Evolutionary conservation across 139 green algal genomes (phyloP).

Genomic region (Bryopsis sp.): DNA sequence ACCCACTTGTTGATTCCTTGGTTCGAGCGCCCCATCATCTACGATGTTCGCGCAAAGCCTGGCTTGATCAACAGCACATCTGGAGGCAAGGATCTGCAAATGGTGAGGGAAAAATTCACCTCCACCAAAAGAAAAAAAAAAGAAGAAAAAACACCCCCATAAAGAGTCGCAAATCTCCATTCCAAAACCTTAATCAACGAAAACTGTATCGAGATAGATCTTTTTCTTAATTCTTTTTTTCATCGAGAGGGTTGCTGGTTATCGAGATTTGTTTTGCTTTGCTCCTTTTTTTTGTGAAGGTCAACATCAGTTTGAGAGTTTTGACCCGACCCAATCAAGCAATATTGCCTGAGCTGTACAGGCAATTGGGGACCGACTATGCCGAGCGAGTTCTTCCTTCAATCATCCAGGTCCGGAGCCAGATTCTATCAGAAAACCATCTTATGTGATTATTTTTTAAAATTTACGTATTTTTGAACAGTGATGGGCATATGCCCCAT

Average conservation of each 20-base stretch:
- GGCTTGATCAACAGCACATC: slow-evolving; percentile 86
- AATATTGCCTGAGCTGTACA: slow-evolving; percentile 87
- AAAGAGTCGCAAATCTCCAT: too few species aligned
- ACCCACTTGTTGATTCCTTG: slow-evolving; percentile 98
- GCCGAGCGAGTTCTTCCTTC: slow-evolving; percentile 92
- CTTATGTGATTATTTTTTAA: too few species aligned
- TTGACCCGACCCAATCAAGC: slow-evolving; percentile 81
- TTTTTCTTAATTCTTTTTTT: too few species aligned
- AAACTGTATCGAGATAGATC: too few species aligned
- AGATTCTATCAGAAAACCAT: background rate
- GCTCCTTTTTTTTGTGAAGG: too few species aligned
- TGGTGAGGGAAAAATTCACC: slow-evolving; percentile 79
- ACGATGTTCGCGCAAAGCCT: slow-evolving; percentile 89
- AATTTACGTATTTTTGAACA: too few species aligned
- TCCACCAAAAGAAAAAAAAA: too few species aligned
- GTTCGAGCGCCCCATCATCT: slow-evolving; percentile 95
- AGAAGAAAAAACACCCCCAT: too few species aligned
- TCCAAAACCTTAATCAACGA: too few species aligned
- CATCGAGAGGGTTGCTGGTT: too few species aligned
- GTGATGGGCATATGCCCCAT: too few species aligned
- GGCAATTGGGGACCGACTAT: slow-evolving; percentile 83
- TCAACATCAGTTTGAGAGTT: slow-evolving; percentile 96
- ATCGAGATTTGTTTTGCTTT: too few species aligned
- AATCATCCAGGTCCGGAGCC: slow-evolving; percentile 76
- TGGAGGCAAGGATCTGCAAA: slow-evolving; percentile 92